Conservation (phyloP, 495 filamentous ascomycete genomes). For the Penicillium turbatum region DNA sequence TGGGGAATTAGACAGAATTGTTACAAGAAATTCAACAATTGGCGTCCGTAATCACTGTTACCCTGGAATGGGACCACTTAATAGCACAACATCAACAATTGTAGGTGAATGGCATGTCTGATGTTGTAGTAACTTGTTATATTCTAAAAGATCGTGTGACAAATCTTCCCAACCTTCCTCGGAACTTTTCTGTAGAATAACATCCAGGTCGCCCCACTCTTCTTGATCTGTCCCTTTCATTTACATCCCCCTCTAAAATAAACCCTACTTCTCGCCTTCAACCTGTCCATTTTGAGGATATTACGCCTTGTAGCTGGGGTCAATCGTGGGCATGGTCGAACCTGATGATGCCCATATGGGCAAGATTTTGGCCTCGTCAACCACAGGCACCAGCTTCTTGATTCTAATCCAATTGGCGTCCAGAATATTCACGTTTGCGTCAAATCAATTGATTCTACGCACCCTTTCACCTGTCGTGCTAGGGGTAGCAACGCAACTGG, state of each 20-base stretch:
- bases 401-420: conserved; percentile 82
- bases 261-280: not conserved
- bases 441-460: conserved; percentile 86
- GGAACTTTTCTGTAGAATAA: too few relatives aligned
- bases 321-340: conserved; percentile 9
- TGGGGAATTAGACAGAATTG: too few relatives aligned
- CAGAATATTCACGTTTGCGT: conserved; percentile 78
- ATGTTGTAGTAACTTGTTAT: too few relatives aligned
- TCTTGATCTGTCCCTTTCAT: too few relatives aligned
- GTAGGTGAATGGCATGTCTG: too few relatives aligned
- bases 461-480: conserved; percentile 78
- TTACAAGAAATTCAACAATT: too few relatives aligned
- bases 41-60: too few relatives aligned
- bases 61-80: too few relatives aligned
- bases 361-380: conserved; percentile 42
- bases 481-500: conserved; percentile 81
- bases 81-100: too few relatives aligned
- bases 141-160: too few relatives aligned
- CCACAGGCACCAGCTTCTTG: conserved; percentile 72
- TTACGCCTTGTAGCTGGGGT: not conserved
- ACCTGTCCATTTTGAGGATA: not conserved
- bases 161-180: too few relatives aligned
- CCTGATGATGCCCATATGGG: conserved; percentile 17
- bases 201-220: too few relatives aligned
- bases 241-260: not conserved